Percentiles rank a stretch among this genome's conserved stretches.
These are phyloP conservation scores for Sonneratia caseolaris DNA, from an alignment of 345 rosid species.

Conservation along the genomic window DNA sequence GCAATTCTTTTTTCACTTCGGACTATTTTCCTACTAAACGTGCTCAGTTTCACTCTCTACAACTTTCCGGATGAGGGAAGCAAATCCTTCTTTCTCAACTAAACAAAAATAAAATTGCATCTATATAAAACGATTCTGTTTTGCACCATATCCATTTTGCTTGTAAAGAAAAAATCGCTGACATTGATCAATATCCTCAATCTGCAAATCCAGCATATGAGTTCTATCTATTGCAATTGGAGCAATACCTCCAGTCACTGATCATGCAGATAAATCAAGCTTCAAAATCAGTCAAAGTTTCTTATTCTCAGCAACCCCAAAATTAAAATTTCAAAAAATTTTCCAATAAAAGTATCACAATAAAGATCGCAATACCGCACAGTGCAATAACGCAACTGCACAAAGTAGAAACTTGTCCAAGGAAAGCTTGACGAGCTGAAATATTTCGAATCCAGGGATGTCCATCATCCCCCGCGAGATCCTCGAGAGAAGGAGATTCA, in stretches of 20 bases:
- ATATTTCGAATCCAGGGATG: slow-evolving; percentile 11
- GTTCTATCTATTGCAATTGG: background rate
- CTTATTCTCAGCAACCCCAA: background rate
- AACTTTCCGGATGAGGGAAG: background rate
- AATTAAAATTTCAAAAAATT: background rate
- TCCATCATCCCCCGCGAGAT: slow-evolving; percentile 24
- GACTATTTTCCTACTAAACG: background rate
- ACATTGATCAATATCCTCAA: background rate
- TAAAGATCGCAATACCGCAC: background rate
- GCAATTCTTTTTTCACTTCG: background rate
- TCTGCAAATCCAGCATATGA: background rate
- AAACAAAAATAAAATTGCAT: background rate
- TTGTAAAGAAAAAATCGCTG: background rate
- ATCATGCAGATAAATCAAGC: background rate
- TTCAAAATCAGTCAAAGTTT: background rate
- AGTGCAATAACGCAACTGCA: background rate
- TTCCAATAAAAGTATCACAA: background rate
- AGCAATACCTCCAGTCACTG: background rate
- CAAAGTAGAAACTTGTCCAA: background rate
- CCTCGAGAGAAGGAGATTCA: slow-evolving; percentile 14
- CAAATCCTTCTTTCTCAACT: background rate
- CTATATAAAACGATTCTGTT: background rate
- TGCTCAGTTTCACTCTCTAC: background rate
- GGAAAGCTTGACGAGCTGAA: background rate
- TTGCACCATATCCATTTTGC: background rate